Evolutionary conservation across 2,329 filamentous ascomycete species (phyloP), one percentile per base, ranked within the genome.

Genomic region (Aspergillus jensenii): DNA sequence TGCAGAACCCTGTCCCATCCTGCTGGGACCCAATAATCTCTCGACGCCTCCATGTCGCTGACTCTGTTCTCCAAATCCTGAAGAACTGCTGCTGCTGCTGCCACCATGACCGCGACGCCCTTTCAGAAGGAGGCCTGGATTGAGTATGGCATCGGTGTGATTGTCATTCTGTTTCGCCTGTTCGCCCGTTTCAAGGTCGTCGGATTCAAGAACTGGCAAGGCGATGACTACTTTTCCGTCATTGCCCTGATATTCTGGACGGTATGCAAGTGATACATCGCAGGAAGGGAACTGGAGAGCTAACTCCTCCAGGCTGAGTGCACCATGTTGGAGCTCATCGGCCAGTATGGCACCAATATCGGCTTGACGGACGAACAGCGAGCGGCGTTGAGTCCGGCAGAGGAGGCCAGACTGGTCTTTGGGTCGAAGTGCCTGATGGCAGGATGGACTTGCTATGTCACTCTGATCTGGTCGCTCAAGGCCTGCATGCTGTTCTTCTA

Each of bases 121-220:
- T 79, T 79, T 55, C 74, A 77, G 57, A 70, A 65, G 2, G 78
- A 80, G 61, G 76, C 76, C 8, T 80, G 78, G 78, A 67, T 68
- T 15, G 78, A 80, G 55, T 80, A 78, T 48, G 72, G 68, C 1
- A 64, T 80, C 27, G 78, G 78, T 2, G 60, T 72, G 2, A 1
- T 71, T 7, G 61, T 80, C 3, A 59, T 80, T 3, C 59, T 78
- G 2, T 57, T 76, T 5, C 74, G 78, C 14, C 74, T 76, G 57
- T 74, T 72, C 58, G 72, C 76, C 2, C 66, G 78, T 35, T 71
- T 70, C 63, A 76, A 70, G 52, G 61, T 71, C 6, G 74, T 79
- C 3, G 77, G 78, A 1, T 64, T 76, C 56, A 74, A 73, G n/a
- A 67, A 68, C 12, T 77, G 72, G 68, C 71, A 78, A 17, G 75